Evolutionary conservation across 208 protist species (phyloP), one percentile per base, ranked within the genome.

Genomic region (Wallacemonas sp.): DNA sequence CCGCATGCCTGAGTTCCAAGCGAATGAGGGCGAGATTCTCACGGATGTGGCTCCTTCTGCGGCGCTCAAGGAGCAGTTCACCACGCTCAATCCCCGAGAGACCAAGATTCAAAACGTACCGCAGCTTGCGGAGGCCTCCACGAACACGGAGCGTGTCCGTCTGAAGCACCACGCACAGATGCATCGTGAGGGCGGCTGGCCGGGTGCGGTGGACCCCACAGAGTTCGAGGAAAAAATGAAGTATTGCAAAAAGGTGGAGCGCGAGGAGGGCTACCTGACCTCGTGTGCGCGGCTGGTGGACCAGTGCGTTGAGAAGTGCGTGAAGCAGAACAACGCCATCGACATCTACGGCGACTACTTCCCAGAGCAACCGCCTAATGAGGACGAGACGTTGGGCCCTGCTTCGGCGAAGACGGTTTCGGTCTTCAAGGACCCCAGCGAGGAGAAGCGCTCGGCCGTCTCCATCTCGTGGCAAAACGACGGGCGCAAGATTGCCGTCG

Each of bases 321-420:
- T 98, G 42, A 97, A 98, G 72, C 96, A 99, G 69, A 99, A 99
- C 84, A 97, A 96, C 54, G 88, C 97, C 1, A 91, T 99, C 49
- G 97, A 99, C 78, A 98, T 99, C 65, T 98, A 98, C 82, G 95
- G 98, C 30, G 80, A 94, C 30, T 99, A 98, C 72, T 99, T 99
- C 68, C 53, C 68, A 1, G 91, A 95, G 24, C 74, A 78, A 27
- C 79, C 82, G 14, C 79, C 91, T 2, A 59, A 80, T 30, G 79
- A 85, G n/a, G 94, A 97, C 62, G 85, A 86, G 55, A 70, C 84
- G 8, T 36, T 85, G 19, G 96, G 98, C 12, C 86, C 92, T 0
- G 87, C 97, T 0, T 81, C 91, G 11, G 89, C 93, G 19, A 98
- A 98, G 70, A 97, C 95, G 27, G 60, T 96, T 21, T 90, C 94